Conservation (phyloP, 2,329 filamentous ascomycete species). For the Raffaelea albimanens region DNA sequence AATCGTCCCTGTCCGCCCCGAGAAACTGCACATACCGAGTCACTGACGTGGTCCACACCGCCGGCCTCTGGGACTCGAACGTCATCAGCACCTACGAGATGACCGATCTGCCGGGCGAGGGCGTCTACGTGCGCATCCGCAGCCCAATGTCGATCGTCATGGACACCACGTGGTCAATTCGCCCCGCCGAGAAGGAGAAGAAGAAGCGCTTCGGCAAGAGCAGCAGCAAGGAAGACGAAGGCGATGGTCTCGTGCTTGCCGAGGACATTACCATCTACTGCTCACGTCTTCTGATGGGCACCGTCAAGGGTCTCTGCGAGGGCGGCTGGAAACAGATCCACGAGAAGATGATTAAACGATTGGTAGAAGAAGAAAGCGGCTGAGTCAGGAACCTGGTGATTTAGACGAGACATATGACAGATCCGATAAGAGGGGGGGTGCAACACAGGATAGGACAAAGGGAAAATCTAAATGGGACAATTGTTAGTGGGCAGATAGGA, state of each 20-base stretch:
- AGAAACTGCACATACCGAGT: constrained; percentile 29
- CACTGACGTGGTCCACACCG: constrained; percentile 39
- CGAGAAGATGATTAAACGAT: constrained; percentile 31
- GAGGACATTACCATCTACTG: constrained; percentile 42
- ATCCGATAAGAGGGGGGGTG: too few species aligned
- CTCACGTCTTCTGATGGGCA: constrained; percentile 36
- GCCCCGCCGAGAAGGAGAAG: constrained; percentile 15
- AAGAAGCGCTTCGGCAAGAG: background rate
- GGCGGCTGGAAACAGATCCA: constrained; percentile 40
- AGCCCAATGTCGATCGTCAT: constrained; percentile 41
- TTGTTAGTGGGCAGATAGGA: too few species aligned
- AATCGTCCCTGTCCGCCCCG: too few species aligned
- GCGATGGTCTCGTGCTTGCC: constrained; percentile 28
- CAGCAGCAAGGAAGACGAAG: constrained; percentile 13
- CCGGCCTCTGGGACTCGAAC: constrained; percentile 44
- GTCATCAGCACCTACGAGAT: constrained; percentile 47
- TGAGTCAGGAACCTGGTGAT: too few species aligned
- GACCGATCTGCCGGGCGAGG: constrained; percentile 32
- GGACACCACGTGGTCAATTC: constrained; percentile 41
- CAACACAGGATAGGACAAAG: too few species aligned
- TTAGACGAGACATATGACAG: too few species aligned
- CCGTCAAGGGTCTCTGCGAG: constrained; percentile 43
- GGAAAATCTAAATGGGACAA: too few species aligned
- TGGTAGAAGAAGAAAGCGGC: constrained; percentile 19
- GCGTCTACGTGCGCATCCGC: constrained; percentile 40